Base-by-base conservation (phyloP, 2,329 filamentous ascomycete species). In the Plectosphaerella cucumerina region DNA sequence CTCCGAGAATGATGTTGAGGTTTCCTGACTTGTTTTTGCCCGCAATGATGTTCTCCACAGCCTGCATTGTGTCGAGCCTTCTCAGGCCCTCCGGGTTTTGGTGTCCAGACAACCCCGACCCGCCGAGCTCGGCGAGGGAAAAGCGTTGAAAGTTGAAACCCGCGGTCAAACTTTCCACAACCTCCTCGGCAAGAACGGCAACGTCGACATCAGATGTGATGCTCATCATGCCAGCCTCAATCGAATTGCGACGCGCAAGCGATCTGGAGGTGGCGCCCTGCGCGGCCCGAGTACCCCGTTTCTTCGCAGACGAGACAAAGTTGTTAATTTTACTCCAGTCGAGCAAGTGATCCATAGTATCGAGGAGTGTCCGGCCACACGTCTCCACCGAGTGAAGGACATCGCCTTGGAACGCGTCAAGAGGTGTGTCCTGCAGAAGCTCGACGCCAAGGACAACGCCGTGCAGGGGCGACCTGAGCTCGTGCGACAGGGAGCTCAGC, bases 381-480 rank as follows among this genome's bases (percentile, higher is more conserved):
- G 66, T 67, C 50, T 75, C 67, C 10, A 78, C 72, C 3, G 71
- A 73, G 43, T 69, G 65, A 1, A 76, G 56, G 34, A 75, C 66
- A 20, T 71, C 68, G 10, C 65, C 61, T 54, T 77, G 75, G 9
- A 69, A 65, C 4, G 67, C 64, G 43, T 68, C 68, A 21, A 82
- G 65, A 0, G 65, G 53, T 0, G 77, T 80, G n/a, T 82, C 78
- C 4, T 73, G 70, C 0, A 85, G 58, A 4, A 83, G 62, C 55
- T 82, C 79, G 1, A 73, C 70, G 48, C 70, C 80, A 0, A 78
- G 74, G 0, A 85, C 64, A 31, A 85, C 76, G 3, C 82, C 82
- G 50, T 86, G 82, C 1, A 86, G 66, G 0, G 82, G 82, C 2
- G 77, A 82, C 5, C 82, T 71, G 14, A 86, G 64, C 59, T 86